Base-by-base conservation (phyloP, 805 yeast genomes). In the Wickerhamiella nectarea region DNA sequence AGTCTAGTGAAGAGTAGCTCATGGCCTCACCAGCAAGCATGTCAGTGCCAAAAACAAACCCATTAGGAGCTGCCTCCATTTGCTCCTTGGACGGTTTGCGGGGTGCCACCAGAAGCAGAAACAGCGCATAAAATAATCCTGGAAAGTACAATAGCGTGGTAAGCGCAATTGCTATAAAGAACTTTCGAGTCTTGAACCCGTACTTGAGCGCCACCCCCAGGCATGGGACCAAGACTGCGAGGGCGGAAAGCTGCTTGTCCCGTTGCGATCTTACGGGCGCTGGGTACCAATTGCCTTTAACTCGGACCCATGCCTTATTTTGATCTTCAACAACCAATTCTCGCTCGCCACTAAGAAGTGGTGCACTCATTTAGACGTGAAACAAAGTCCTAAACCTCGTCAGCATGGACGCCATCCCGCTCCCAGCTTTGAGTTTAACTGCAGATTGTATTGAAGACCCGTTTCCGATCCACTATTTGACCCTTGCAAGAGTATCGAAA, bases 221-320 rank as follows among this genome's bases (percentile, higher is more conserved):
- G 6, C 52, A 52, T 1, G 43, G 47, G 1, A 47, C 14, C 14
- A 46, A n/a, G 3, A 54, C 53, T 2, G 43, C 14, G 1, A 52
- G 14, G 6, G 42, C 29, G 3, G 52, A 48, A 1, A 50, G 33
- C 35, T 46, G 55, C 25, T 55, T 56, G 10, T 19, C 24, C n/a
- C 17, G 25, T 0, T 50, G 46, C 9, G 38, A 25, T 4, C 43
- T 11, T 2, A 35, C 33, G 4, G 25, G 37, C 6, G 43, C 29
- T 3, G 43, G 43, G 25, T 40, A 40, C 43, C 43, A 40, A 12
- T 34, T 22, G 2, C 43, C 43, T 9, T 40, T 12, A 6, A 34
- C 33, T 9, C 38, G 22, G 22, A 40, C 36, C 43, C 43, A 40
- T 8, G 43, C 26, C 14, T 25, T 26, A 8, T 34, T 15, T 12